Percentiles rank a stretch among this genome's conserved stretches.
Evolutionary conservation across 140 eudicot genomes (phyloP).

Genomic region (Bidens hawaiensis): DNA sequence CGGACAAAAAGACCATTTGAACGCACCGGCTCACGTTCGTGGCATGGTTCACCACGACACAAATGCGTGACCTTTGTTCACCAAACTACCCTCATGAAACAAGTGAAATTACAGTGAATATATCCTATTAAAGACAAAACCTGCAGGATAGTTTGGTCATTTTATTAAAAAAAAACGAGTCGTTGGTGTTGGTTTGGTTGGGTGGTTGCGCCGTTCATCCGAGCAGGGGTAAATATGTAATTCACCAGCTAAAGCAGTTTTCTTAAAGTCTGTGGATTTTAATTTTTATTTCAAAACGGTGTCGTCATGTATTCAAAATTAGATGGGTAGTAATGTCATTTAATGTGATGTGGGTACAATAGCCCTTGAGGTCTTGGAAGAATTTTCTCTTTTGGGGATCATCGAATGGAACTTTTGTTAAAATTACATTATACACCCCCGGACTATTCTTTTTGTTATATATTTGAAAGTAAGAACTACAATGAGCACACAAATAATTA

Average conservation of each 20-base stretch:
- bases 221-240: conserved; percentile 22
- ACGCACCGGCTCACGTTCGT: conserved; percentile 43
- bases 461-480: too few relatives aligned
- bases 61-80: conserved; percentile 15
- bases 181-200: conserved; percentile 18
- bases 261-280: conserved; percentile 10
- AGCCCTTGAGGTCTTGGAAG: background rate
- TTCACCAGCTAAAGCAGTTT: background rate
- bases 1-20: conserved; percentile 33
- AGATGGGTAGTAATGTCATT: conserved; percentile 15
- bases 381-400: conserved; percentile 24
- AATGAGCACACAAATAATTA: too few relatives aligned
- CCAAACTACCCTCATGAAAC: conserved; percentile 17
- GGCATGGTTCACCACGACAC: conserved; percentile 35
- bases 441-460: too few relatives aligned
- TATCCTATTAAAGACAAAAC: background rate
- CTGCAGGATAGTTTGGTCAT: conserved; percentile 3
- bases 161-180: background rate
- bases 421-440: too few relatives aligned
- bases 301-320: background rate
- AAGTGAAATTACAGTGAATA: background rate
- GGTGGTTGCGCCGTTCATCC: conserved; percentile 24
- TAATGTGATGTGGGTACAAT: background rate
- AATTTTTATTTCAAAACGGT: background rate
- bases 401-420: too few relatives aligned